Percentiles rank a stretch among this genome's conserved stretches.
These are phyloP conservation scores for Saraca asoca DNA, from an alignment of 331 rosid genomes.

Conservation along the genomic window DNA sequence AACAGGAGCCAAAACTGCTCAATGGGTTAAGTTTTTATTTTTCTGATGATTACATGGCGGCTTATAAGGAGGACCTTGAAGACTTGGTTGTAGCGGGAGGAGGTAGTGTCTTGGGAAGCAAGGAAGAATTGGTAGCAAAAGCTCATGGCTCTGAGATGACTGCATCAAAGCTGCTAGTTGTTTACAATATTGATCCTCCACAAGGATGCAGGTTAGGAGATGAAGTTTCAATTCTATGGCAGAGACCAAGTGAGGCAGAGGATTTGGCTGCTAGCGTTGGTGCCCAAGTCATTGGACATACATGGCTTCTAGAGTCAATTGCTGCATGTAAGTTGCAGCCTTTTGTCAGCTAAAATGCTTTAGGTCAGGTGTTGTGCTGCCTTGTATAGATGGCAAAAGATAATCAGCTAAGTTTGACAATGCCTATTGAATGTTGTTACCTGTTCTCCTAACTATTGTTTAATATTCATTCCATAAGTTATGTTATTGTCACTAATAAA, in stretches of 20 bases:
- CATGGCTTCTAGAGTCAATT: slow-evolving; percentile 90
- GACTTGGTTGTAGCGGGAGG: slow-evolving; percentile 70
- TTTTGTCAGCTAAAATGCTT: slow-evolving; percentile 45
- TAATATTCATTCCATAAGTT: no score
- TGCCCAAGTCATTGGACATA: slow-evolving; percentile 67
- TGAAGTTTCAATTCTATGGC: slow-evolving; percentile 81
- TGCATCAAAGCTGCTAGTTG: slow-evolving; percentile 50
- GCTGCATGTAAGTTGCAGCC: slow-evolving; percentile 71
- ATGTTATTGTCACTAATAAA: no score
- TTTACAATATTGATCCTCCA: slow-evolving; percentile 83
- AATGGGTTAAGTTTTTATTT: slow-evolving; percentile 65
- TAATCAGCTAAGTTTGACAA: not conserved
- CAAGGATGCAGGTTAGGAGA: slow-evolving; percentile 74
- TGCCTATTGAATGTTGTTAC: not conserved
- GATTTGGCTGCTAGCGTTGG: slow-evolving; percentile 61
- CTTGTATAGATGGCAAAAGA: not conserved
- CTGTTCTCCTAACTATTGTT: no score
- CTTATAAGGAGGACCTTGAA: slow-evolving; percentile 64
- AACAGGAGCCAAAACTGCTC: slow-evolving; percentile 74
- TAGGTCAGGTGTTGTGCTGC: not conserved
- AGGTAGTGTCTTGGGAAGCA: slow-evolving; percentile 56
- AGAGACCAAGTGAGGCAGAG: slow-evolving; percentile 72
- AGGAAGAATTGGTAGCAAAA: slow-evolving; percentile 48
- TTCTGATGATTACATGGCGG: slow-evolving; percentile 58
- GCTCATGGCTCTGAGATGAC: slow-evolving; percentile 25